Base-by-base conservation (phyloP, 2,329 filamentous ascomycete genomes). In the Paramyrothecium sp. region DNA sequence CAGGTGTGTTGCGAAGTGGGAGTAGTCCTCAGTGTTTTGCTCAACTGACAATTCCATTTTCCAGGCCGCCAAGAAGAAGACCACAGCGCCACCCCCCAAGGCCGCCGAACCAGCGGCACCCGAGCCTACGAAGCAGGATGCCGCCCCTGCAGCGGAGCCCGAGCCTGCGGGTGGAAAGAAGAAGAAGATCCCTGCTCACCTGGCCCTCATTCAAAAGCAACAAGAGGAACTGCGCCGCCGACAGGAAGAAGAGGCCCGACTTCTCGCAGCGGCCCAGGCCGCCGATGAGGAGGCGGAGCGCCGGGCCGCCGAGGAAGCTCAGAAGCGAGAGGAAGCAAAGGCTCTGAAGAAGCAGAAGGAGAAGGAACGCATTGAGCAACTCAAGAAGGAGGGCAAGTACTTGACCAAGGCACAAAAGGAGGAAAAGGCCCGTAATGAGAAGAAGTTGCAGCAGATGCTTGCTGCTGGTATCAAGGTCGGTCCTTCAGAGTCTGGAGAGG, bases 331-430 rank as follows among this genome's bases (percentile, higher is more conserved):
- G 67, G 91, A 94, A 69, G 86, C 87, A 54, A 91, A 86, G 74
- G 86, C 87, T 2, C 75, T 86, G 48, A 94, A 90, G 81, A 95
- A 94, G 80, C 90, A 92, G 67, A 92, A 86, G 71, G 91, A 96
- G 67, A 94, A 90, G 79, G 89, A 93, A 73, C 91, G 85, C 74
- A 88, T 94, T 59, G 91, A 95, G 70, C 89, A 94, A 76, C 84
- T 92, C 56, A 95, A 94, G 83, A 91, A 90, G 73, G 90, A 92
- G 72, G 91, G 91, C 71, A 94, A 91, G 69, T 94, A 89, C 75
- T 78, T 94, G 68, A 94, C 91, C 63, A 93, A 94, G 75, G 90
- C 91, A 16, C 90, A 96, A 71, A 90, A 88, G 69, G 90, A 93
- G 67, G 89, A 91, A 69, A 91, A 92, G 76, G 87, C 88, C 22